Evolutionary conservation across 2,329 filamentous ascomycete genomes (phyloP), one percentile per base, ranked within the genome.

Genomic region (Aspergillus sp.): DNA sequence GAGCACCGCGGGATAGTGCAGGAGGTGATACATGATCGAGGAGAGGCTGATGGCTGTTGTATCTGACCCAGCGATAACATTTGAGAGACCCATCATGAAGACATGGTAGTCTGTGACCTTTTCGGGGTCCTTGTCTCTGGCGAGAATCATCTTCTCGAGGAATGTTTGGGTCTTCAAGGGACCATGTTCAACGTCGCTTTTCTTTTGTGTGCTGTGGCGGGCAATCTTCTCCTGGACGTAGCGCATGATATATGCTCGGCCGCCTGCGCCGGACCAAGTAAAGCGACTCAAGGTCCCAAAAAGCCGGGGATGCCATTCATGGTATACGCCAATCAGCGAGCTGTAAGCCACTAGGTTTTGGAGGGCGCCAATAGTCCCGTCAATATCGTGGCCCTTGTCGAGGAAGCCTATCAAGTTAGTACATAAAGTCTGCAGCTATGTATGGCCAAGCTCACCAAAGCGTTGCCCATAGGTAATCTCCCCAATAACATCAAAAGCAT

Each of bases 21-120:
- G 53, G 2, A 83, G 68, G 58, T 79, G 60, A 57, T 80, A 82
- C 30, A 83, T 63, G 4, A 80, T 71, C 2, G 75, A 69, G 0
- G 73, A 74, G 0, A 85, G 71, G 3, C 74, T 78, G 45, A 82
- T 79, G 2, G 79, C 75, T 0, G 82, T 84, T 0, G 82, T 84
- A 59, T 75, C 76, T 3, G 65, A 71, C 2, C 73, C 76, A 3
- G 74, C 75, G n/a, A 57, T 60, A 9, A 66, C 67, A 61, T 69
- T 75, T 42, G 72, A 70, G 54, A 70, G 59, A 2, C 69, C 71
- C 71, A 75, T 72, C 54, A 74, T 73, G n/a, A 71, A 67, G 2
- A 76, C 57, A 57, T 76, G 77, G 33, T 70, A 71, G 33, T 74
- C 66, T 0, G 74, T 77, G 9, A 81, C 73, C 20, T 70, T 77